Evolutionary conservation across 2,329 filamentous ascomycete species (phyloP), one percentile per base, ranked within the genome.

Genomic region (Chaetomium sp.): DNA sequence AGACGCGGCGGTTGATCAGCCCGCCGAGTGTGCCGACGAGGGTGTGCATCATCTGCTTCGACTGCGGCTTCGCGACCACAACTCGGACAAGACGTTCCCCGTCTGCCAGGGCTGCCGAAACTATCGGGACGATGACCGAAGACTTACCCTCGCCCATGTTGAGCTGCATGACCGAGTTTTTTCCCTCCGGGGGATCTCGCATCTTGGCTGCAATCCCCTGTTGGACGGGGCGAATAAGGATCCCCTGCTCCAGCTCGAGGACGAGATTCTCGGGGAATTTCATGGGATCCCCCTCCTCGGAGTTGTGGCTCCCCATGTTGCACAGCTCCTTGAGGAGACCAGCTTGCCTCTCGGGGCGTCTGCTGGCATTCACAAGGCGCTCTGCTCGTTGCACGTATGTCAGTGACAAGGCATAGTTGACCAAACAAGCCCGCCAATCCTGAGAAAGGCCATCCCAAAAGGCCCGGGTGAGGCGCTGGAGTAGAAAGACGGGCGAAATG

Each of bases 111-210:
- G 78, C 66, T 0, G 77, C 75, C 0, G 80, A 77, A 0, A 77
- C 81, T 79, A 86, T 83, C 0, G 83, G 84, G 7, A 86, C 80
- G 25, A 86, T 83, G 57, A 79, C 80, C 0, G 82, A 85, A 0
- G 85, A 87, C 73, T 87, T 88, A 12, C 0, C 85, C 82, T 83
- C 69, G 33, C 89, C 89, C 88, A 91, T 91, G 67, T 90, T 90
- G 2, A 91, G 73, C 69, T 90, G 87, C 77, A 90, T 82, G 0
- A 87, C 82, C 0, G 80, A 73, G 68, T 87, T 90, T 0, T 72
- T 31, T 0, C 70, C 72, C 0, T 71, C 71, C 0, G 72, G 69
- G 0, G 81, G 80, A 0, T 70, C 58, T 2, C 80, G 82, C 84
- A 92, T 91, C 23, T 81, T 71, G 0, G 63, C 53, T 0, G 88